Evolutionary conservation across 2,329 filamentous ascomycete species (phyloP), one percentile per base, ranked within the genome.

Genomic region (Coniella lustricola): DNA sequence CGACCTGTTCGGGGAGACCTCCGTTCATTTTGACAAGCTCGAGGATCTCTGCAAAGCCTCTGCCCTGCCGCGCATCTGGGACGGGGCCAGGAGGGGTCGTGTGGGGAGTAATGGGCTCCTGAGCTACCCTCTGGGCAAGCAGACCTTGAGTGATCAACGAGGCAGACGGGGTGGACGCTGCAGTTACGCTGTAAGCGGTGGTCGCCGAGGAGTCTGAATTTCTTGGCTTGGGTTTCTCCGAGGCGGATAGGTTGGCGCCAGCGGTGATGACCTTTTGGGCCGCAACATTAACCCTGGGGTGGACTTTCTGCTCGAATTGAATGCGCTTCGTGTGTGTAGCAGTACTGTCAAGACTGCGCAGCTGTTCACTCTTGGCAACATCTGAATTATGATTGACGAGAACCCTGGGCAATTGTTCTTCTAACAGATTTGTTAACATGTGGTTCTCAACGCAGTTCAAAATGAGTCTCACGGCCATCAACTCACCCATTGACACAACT

Each of bases 21-120:
- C 50, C 47, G 20, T 52, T 52, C 38, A 40, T 29, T n/a, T 21
- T 45, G 10, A 45, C 39, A 13, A 52, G 39, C 14, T 52, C 47
- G 13, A 41, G 47, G 12, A 52, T 44, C 8, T 38, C 21, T 18
- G 17, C 29, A 40, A 52, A 47, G 29, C 18, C 18, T 13, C 33
- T 44, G 22, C 12, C 22, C 9, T 38, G 41, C 2, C 37, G 42
- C 4, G n/a, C n/a, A 29, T 12, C 34, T 9, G 34, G 35, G 7
- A 21, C 33, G 17, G 38, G 39, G 44, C 13, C 13, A 52, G 50
- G 44, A 13, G 50, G 50, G 20, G 47, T 50, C 18, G 50, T 52
- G 21, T 47, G 47, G 3, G 50, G 50, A 12, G 50, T 52, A 16
- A 46, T 35, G 38, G 46, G 44, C 5, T n/a, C 29, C 18, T 47